Percentiles rank a stretch among this genome's conserved stretches.
Evolutionary conservation across 345 rosid species (phyloP).

Genomic region (Hibiscus trionum): DNA sequence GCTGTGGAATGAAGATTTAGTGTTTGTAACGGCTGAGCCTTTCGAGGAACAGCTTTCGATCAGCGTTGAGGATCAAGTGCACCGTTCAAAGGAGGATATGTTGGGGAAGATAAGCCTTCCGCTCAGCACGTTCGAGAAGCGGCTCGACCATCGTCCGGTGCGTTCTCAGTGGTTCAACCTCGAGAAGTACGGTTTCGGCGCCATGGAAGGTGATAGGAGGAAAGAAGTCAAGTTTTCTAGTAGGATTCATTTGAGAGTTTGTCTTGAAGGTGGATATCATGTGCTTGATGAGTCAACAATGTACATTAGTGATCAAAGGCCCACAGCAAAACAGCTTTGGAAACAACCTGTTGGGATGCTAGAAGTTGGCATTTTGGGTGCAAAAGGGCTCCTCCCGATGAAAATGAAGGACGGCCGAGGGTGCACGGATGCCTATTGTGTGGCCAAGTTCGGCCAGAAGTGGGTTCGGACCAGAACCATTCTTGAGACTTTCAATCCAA

Average conservation of each 20-base stretch:
- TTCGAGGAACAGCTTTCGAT: constrained; percentile 74
- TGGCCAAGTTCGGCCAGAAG: constrained; percentile 77
- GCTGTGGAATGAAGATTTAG: constrained; percentile 77
- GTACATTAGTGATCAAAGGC: constrained; percentile 81
- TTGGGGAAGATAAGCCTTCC: constrained; percentile 60
- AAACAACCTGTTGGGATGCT: constrained; percentile 66
- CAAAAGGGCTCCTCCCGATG: constrained; percentile 67
- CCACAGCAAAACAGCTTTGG: constrained; percentile 86
- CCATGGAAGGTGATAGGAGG: constrained; percentile 68
- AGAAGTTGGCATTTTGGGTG: constrained; percentile 71
- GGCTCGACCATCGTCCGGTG: constrained; percentile 78
- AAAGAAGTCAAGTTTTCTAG: constrained; percentile 73
- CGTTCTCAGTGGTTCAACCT: constrained; percentile 86
- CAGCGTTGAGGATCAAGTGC: constrained; percentile 61
- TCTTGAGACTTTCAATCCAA: constrained; percentile 47
- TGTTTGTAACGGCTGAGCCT: constrained; percentile 89
- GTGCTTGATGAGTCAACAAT: constrained; percentile 84
- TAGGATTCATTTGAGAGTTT: constrained; percentile 65
- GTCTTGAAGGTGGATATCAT: constrained; percentile 94
- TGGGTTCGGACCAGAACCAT: constrained; percentile 84
- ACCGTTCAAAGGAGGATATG: constrained; percentile 53
- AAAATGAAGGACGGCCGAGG: constrained; percentile 70
- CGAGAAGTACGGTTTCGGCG: constrained; percentile 69
- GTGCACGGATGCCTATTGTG: constrained; percentile 62
- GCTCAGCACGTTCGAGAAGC: constrained; percentile 50